Percentiles rank a stretch among this genome's conserved stretches.
phyloP scores from a whole-genome alignment of 805 yeast species.

The Cyberlindnera bimundalis region DNA sequence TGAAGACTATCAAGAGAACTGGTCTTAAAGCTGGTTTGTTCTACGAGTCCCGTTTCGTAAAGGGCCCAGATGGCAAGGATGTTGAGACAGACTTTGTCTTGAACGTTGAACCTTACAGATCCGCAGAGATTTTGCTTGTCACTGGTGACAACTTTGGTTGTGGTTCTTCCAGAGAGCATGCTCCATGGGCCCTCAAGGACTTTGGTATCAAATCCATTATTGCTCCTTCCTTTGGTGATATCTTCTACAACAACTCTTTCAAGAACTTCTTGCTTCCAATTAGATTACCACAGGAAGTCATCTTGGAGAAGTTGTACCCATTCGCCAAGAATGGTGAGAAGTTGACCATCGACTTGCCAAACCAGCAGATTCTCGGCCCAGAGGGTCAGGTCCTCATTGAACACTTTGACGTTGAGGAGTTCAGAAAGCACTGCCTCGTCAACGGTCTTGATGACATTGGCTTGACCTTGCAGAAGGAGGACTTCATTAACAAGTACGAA shows the following conservation, averaged over 20 bases:
- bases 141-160: slow-evolving; percentile 98
- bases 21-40: slow-evolving; percentile 87
- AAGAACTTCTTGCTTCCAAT: slow-evolving; percentile 95
- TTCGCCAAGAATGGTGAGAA: slow-evolving; percentile 67
- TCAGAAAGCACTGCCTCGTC: slow-evolving; percentile 91
- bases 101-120: slow-evolving; percentile 78
- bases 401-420: slow-evolving; percentile 81
- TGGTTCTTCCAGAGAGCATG: slow-evolving; percentile 99
- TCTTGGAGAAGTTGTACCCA: slow-evolving; percentile 70
- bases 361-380: slow-evolving; percentile 70
- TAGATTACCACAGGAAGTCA: slow-evolving; percentile 77
- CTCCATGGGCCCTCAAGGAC: slow-evolving; percentile 98
- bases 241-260: slow-evolving; percentile 94
- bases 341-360: slow-evolving; percentile 79
- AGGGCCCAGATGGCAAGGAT: slow-evolving; percentile 66
- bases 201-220: slow-evolving; percentile 94
- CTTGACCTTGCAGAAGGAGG: slow-evolving; percentile 86
- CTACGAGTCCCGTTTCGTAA: slow-evolving; percentile 81
- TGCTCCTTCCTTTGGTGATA: slow-evolving; percentile 98
- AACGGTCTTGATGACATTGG: slow-evolving; percentile 98
- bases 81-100: slow-evolving; percentile 86
- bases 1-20: slow-evolving; percentile 96
- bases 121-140: slow-evolving; percentile 80
- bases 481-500: slow-evolving; percentile 71
- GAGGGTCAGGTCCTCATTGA: slow-evolving; percentile 74